Base-by-base conservation (phyloP, 495 filamentous ascomycete species). In the Neurospora sp. region DNA sequence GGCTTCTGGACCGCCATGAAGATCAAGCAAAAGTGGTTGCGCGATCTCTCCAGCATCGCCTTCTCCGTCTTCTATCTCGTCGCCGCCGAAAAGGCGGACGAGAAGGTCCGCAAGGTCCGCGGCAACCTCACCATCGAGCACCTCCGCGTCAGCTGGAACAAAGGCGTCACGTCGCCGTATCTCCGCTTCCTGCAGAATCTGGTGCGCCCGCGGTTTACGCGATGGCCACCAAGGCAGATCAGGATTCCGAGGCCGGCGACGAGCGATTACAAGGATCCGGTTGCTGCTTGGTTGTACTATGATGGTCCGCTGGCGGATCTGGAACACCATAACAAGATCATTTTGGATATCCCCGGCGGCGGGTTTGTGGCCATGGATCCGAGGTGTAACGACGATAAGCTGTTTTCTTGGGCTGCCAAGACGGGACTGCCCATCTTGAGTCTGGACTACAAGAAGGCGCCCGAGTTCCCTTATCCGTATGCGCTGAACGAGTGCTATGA, bases 1-100 rank as follows among this genome's bases (percentile, higher is more conserved):
- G 96, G 96, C 0, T 99, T 97, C 81, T 99, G 96, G 96, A 97
- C 94, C 0, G 96, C 96, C 6, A 99, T 99, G 96, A 91, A 89
- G 71, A 92, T 99, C 69, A 88, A 87, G 68, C 88, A 85, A 71
- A 94, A 93, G 76, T 94, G 92, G 91, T 78, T 96, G 20, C 86
- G 93, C 35, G 94, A 98, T 79, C 77, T 97, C 18, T 88, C 90
- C 5, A 94, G 91, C 74, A 85, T 99, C 27, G 85, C 92, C 31
- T 98, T 97, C 78, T 91, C 90, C 1, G 78, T 89, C 2, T 98
- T 97, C 82, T 99, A 99, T 80, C 83, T 99, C 69, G 86, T 98
- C 71, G 93, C 94, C 14, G 94, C 96, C 3, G 96, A 98, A 79
- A 90, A 92, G 77, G 96, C 96, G 4, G 96, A 98, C 78, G 96